These are phyloP conservation scores for sorghum (Sorghum bicolor) DNA, from an alignment of 176 grass and related monocot genomes.

Conservation along the genomic window Sorghum_bicolor_NCBIv3 NC_012877.2:62523501-62524000, in stretches of 20 bases:
- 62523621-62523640: slow-evolving; percentile 73
- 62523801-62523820: slow-evolving; percentile 31
- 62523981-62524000: slow-evolving; percentile 77
- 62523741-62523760: slow-evolving; percentile 62
- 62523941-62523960: slow-evolving; percentile 32
- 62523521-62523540: neutral
- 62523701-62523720: slow-evolving; percentile 51
- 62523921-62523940: slow-evolving; percentile 63
- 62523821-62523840: slow-evolving; percentile 43
- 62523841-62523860: slow-evolving; percentile 71
- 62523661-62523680: slow-evolving; percentile 60
- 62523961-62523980: slow-evolving; percentile 76
- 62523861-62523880: slow-evolving; percentile 63
- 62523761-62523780: slow-evolving; percentile 56
- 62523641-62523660: slow-evolving; percentile 30
- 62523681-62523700: slow-evolving; percentile 21
- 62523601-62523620: slow-evolving; percentile 65
- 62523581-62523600: neutral
- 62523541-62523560: neutral
- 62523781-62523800: slow-evolving; percentile 68
- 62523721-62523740: slow-evolving; percentile 58
- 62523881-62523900: slow-evolving; percentile 48
- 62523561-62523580: neutral
- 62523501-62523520: neutral
- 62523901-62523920: slow-evolving; percentile 56